Evolutionary conservation across 805 yeast genomes (phyloP).

Genomic region (Saturnispora silvae): DNA sequence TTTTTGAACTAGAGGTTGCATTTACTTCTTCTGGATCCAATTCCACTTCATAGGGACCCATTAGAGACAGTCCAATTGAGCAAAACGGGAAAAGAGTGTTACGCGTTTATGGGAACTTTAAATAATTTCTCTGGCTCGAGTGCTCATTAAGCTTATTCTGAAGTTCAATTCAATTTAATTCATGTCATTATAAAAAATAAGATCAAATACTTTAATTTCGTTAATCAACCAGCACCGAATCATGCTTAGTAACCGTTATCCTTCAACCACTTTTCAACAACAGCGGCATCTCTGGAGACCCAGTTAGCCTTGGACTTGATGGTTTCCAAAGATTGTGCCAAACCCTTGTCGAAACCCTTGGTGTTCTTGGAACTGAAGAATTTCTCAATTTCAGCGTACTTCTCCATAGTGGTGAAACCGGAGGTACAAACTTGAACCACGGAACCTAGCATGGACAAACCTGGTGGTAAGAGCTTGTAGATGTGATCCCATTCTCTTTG

Average conservation of each 20-base stretch:
- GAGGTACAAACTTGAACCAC: constrained; percentile 52
- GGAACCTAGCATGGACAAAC: constrained; percentile 66
- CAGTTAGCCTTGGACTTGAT: constrained; percentile 43
- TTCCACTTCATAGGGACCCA: no score
- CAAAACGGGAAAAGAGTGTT: no score
- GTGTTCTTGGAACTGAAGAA: constrained; percentile 42
- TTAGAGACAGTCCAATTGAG: no score
- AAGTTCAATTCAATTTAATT: no score
- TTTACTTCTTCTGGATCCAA: no score
- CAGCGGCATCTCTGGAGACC: constrained; percentile 39
- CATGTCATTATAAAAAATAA: no score
- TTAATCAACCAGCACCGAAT: no score
- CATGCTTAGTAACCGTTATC: constrained; percentile 19
- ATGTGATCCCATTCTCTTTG: constrained; percentile 60
- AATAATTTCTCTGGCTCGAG: no score
- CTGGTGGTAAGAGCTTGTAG: constrained; percentile 63
- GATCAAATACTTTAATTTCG: no score
- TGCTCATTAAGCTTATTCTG: no score
- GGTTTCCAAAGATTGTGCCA: constrained; percentile 47
- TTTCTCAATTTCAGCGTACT: constrained; percentile 30
- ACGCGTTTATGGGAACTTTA: no score
- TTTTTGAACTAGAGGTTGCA: no score
- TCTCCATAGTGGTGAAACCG: constrained; percentile 31
- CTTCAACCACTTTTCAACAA: constrained; percentile 37
- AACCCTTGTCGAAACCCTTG: constrained; percentile 48